These are phyloP conservation scores for Neurospora sp. DNA, from an alignment of 495 filamentous ascomycete genomes.

Conservation along the genomic window DNA sequence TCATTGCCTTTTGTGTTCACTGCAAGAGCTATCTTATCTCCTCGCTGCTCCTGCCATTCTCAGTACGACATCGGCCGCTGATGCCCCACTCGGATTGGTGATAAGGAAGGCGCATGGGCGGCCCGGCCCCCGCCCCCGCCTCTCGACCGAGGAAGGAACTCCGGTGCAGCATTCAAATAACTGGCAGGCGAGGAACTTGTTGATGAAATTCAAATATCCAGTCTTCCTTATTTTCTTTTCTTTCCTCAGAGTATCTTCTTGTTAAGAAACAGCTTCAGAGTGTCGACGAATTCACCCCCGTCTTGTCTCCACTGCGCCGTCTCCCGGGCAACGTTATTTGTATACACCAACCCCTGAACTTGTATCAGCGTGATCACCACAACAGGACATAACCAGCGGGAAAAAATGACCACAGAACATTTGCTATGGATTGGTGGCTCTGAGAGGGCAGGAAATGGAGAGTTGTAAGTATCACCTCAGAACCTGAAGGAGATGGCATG, in stretches of 20 bases:
- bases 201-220: background rate
- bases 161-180: background rate
- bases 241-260: background rate
- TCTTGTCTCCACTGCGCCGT: background rate
- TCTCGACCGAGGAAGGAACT: background rate
- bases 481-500: background rate
- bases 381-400: background rate
- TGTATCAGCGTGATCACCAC: background rate
- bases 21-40: background rate
- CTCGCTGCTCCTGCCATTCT: background rate
- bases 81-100: background rate
- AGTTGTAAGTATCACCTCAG: constrained; percentile 13
- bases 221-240: background rate
- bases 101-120: background rate
- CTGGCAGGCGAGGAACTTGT: background rate
- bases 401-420: background rate
- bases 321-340: background rate
- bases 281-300: background rate
- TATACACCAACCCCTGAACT: background rate
- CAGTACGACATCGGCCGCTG: background rate
- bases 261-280: background rate
- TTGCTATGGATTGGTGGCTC: constrained; percentile 24
- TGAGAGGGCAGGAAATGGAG: constrained; percentile 14
- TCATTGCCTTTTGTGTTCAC: background rate
- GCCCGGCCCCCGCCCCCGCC: background rate